A percentile compares a stretch with the other conserved stretches of the same genome.
These are phyloP conservation scores for Penicillium pulvis DNA, from an alignment of 495 filamentous ascomycete species.

Conservation along the genomic window DNA sequence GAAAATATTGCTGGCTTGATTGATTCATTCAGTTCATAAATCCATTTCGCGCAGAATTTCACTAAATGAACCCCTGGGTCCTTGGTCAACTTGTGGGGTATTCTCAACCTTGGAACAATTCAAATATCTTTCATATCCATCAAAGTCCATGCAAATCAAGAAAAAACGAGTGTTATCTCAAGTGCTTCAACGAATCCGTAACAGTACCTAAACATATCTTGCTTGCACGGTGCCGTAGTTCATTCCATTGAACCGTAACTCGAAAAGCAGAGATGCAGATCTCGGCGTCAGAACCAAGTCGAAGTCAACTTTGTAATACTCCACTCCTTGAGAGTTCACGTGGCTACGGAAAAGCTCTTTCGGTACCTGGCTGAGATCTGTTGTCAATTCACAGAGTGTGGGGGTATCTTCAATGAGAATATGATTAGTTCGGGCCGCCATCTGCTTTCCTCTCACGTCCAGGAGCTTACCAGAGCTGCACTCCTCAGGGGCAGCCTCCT, in stretches of 20 bases:
- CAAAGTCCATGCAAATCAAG: background rate
- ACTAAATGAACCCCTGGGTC: too few species aligned
- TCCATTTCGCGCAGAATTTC: too few species aligned
- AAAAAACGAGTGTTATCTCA: too few species aligned
- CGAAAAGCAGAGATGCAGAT: slow-evolving; percentile 30
- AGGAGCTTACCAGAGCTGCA: background rate
- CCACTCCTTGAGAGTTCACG: slow-evolving; percentile 20
- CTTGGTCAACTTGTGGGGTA: too few species aligned
- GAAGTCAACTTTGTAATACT: slow-evolving; percentile 23
- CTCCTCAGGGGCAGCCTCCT: slow-evolving; percentile 1
- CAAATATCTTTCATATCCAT: background rate
- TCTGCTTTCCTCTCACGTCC: background rate
- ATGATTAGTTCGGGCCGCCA: background rate
- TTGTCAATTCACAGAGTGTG: slow-evolving; percentile 20
- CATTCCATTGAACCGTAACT: slow-evolving; percentile 31
- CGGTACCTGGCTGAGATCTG: slow-evolving; percentile 29
- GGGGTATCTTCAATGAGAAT: slow-evolving; percentile 7
- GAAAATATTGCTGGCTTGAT: too few species aligned
- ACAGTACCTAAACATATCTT: slow-evolving; percentile 14
- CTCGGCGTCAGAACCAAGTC: slow-evolving; percentile 26
- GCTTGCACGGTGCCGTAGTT: slow-evolving; percentile 24
- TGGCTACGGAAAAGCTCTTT: slow-evolving; percentile 22
- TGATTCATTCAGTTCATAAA: too few species aligned
- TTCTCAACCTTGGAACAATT: background rate
- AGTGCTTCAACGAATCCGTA: background rate